These are phyloP conservation scores for Aspergillus sp. DNA, from an alignment of 2,329 filamentous ascomycete species.

Conservation along the genomic window DNA sequence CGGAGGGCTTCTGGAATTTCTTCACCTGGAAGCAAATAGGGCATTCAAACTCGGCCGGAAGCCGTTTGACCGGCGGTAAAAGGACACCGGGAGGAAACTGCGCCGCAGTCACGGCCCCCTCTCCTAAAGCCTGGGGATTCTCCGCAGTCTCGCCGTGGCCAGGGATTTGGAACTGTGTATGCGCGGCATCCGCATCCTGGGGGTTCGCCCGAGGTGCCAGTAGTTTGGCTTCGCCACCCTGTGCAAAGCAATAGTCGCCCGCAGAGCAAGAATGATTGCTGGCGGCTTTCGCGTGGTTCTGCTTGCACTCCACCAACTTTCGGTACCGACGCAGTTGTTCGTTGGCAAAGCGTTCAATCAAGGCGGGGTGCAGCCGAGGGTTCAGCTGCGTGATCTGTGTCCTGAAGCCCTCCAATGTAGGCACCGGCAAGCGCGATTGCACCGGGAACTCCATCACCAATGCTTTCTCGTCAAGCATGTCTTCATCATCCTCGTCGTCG, in stretches of 20 bases:
- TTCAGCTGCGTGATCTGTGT: conserved; percentile 72
- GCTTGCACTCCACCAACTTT: conserved; percentile 65
- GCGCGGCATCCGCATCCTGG: conserved; percentile 58
- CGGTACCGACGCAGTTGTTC: conserved; percentile 81
- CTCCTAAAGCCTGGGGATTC: conserved; percentile 63
- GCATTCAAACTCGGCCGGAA: conserved; percentile 89
- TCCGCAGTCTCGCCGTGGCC: conserved; percentile 60
- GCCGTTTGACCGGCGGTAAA: conserved; percentile 70
- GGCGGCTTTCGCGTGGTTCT: conserved; percentile 67
- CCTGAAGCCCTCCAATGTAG: conserved; percentile 74
- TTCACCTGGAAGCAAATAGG: conserved; percentile 82
- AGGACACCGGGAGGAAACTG: conserved; percentile 80
- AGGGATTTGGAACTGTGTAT: conserved; percentile 55
- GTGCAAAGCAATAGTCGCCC: conserved; percentile 61
- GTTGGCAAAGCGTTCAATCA: conserved; percentile 78
- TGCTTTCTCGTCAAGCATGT: conserved; percentile 57
- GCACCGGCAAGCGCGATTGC: conserved; percentile 65
- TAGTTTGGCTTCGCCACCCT: conserved; percentile 64
- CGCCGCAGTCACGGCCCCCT: conserved; percentile 68
- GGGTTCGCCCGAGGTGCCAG: conserved; percentile 55
- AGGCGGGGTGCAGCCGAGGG: conserved; percentile 64
- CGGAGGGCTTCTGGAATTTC: conserved; percentile 84
- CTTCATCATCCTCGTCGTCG: conserved; percentile 57
- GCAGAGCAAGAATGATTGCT: conserved; percentile 59
- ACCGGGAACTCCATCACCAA: conserved; percentile 62